phyloP scores from a whole-genome alignment of 768 basidiomycete genomes.

The Fibroporia radiculosa region DNA sequence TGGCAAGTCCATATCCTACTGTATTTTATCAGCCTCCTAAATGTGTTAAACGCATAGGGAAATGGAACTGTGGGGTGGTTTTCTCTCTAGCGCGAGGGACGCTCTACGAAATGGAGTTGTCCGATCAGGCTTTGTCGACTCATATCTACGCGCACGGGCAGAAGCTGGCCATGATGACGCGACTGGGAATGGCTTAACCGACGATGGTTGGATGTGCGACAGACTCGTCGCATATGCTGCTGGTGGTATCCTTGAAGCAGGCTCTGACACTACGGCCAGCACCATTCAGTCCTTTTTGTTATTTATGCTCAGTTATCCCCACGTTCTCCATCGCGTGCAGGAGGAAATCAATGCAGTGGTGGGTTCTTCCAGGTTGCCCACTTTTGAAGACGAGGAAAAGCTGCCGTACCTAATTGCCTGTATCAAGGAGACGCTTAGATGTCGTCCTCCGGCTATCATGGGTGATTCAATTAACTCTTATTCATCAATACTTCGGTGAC shows the following conservation, averaged over 20 bases:
- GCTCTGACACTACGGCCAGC: slow-evolving; percentile 23
- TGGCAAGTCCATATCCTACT: slow-evolving; percentile 11
- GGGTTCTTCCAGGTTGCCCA: slow-evolving; percentile 45
- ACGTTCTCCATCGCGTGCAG: slow-evolving; percentile 37
- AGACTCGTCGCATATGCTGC: slow-evolving; percentile 23
- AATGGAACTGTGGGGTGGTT: slow-evolving; percentile 1
- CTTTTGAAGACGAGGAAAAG: slow-evolving; percentile 38
- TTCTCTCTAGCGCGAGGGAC: not conserved
- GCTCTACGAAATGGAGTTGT: not conserved
- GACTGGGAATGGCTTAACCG: slow-evolving; percentile 20
- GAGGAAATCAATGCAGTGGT: slow-evolving; percentile 55
- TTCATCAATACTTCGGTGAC: too few relatives aligned
- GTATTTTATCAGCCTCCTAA: not conserved
- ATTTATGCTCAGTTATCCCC: slow-evolving; percentile 12
- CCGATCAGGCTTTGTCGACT: not conserved
- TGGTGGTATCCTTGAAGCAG: slow-evolving; percentile 23
- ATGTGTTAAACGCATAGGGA: not conserved
- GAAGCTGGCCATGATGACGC: slow-evolving; percentile 18
- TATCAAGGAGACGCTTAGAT: slow-evolving; percentile 30
- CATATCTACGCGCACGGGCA: slow-evolving; percentile 9
- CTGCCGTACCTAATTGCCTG: slow-evolving; percentile 50
- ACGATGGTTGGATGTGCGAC: slow-evolving; percentile 24
- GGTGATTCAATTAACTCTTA: too few relatives aligned
- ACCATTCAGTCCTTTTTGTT: slow-evolving; percentile 22
- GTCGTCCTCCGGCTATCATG: not conserved